Percentiles rank a stretch among this genome's conserved stretches.
Evolutionary conservation across 208 protist genomes (phyloP).

Genomic region (Blastocrithidia nonstop): DNA sequence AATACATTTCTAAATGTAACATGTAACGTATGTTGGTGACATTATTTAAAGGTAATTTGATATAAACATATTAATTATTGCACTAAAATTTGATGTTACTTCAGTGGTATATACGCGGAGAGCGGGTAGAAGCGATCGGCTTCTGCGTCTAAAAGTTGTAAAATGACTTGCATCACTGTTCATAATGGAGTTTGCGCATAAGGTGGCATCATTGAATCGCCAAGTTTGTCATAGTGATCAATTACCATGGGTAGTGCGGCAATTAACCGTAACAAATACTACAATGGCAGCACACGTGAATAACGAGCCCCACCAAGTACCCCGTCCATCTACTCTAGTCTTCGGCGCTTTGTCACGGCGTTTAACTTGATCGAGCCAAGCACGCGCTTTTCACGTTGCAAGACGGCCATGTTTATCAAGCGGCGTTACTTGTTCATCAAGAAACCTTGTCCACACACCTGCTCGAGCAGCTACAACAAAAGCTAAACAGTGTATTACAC

Average conservation of each 20-base stretch:
- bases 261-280: constrained; percentile 71
- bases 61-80: background rate
- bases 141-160: constrained; percentile 23
- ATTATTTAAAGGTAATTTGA: too few relatives aligned
- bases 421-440: constrained; percentile 33
- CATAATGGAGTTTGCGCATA: constrained; percentile 43
- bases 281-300: constrained; percentile 30
- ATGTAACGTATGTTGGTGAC: constrained; percentile 2
- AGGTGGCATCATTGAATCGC: constrained; percentile 30
- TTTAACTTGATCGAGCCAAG: constrained; percentile 4
- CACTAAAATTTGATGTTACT: constrained; percentile 10
- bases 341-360: background rate
- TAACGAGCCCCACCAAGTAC: background rate
- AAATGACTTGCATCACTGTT: constrained; percentile 36
- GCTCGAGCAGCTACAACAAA: constrained; percentile 52
- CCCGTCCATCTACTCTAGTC: background rate
- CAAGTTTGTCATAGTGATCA: constrained; percentile 68
- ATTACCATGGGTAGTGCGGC: constrained; percentile 54
- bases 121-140: constrained; percentile 15
- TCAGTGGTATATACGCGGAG: constrained; percentile 27
- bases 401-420: constrained; percentile 13
- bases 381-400: constrained; percentile 13
- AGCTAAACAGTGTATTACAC: constrained; percentile 32
- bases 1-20: background rate
- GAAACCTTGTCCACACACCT: constrained; percentile 52